These are phyloP conservation scores for Coemansia sp. DNA, from an alignment of 192 early-diverging fungal species.

Conservation along the genomic window DNA sequence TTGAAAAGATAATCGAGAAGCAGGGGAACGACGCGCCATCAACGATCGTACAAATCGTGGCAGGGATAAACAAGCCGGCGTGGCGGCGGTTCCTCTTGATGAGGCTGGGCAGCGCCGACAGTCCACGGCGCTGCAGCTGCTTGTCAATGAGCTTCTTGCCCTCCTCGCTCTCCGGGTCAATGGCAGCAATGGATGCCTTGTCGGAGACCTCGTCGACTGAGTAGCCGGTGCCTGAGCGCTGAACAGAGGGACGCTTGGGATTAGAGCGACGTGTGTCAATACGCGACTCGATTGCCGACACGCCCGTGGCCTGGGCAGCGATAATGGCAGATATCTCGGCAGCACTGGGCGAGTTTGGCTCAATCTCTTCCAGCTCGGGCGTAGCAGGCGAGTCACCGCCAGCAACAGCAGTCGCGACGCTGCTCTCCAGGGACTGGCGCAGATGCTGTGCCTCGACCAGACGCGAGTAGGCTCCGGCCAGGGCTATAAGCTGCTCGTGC, in stretches of 20 bases:
- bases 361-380: not conserved
- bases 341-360: constrained; percentile 1
- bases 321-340: not conserved
- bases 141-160: constrained; percentile 16
- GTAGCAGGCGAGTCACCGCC: not conserved
- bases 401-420: constrained; percentile 5
- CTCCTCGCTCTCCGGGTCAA: constrained; percentile 17
- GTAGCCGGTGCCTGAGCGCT: constrained; percentile 2
- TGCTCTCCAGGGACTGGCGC: constrained; percentile 37
- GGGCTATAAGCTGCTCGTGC: constrained; percentile 69
- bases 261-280: not conserved
- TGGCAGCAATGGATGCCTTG: not conserved
- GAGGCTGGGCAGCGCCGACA: constrained; percentile 26
- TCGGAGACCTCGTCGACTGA: not conserved
- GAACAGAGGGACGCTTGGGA: constrained; percentile 2
- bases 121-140: constrained; percentile 13
- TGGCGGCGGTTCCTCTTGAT: constrained; percentile 48
- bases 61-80: constrained; percentile 50
- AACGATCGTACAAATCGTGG: constrained; percentile 58
- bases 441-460: constrained; percentile 63
- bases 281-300: not conserved
- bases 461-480: constrained; percentile 38
- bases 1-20: constrained; percentile 70
- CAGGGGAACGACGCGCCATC: constrained; percentile 75
- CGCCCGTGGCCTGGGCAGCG: not conserved